Evolutionary conservation across 2,329 filamentous ascomycete species (phyloP), one percentile per base, ranked within the genome.

Genomic region (Lachnellula subtilissima): DNA sequence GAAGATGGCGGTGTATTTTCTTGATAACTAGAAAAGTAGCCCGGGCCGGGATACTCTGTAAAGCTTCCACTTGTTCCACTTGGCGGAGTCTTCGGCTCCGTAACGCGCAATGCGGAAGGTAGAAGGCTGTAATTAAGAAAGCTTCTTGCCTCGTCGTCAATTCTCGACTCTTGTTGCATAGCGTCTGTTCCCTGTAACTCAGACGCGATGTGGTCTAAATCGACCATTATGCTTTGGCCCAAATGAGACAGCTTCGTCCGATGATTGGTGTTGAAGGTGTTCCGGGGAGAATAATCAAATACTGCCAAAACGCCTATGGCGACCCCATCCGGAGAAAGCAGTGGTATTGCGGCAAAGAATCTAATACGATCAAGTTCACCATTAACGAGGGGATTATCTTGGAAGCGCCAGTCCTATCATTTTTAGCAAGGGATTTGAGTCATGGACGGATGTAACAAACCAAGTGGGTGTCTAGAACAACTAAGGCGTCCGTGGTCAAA

Each of bases 311-410:
- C 68, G 4, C 67, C 71, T 35, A 72, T 58, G 14, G 61, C 58
- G 32, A 64, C 60, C 49, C 67, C 67, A 49, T 65, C 64, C 19
- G 61, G 48, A 32, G 66, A 65, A 14, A 71, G 55, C 37, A 74
- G 60, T 7, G 71, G 72, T 23, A 69, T 69, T 11, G 67, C 72
- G n/a, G 69, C 71, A 43, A 71, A 72, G 53, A 73, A 74, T 4
- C 69, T 65, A 43, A 73, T 69, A 5, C 65, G 54, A 8, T 19
- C n/a, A 19, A 68, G 64, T 6, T 51, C 50, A 5, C 52, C 57
- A 19, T 50, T 55, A 2, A 72, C 67, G 3, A 71, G 63, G 2
- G 70, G 70, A 39, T 71, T 70, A 9, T 59, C 59, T 35, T 55
- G 53, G 45, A 74, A 71, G 42, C 71, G 65, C 71, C 71, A 74